Evolutionary conservation across 1,139 yeast genomes (phyloP), one percentile per base, ranked within the genome.

Genomic region (Saccharomyces uvarum): DNA sequence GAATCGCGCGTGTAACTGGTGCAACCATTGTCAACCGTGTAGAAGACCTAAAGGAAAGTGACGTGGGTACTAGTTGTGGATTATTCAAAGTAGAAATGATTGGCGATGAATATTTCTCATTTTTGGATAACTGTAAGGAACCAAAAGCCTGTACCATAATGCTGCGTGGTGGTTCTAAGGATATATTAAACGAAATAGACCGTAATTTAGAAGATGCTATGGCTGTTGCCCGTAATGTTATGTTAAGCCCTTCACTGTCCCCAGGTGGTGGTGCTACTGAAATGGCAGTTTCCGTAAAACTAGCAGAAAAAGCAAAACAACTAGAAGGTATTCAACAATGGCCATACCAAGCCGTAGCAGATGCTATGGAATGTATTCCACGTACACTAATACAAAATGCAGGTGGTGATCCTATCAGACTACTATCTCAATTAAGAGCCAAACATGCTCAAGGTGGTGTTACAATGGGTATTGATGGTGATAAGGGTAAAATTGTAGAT

Each of bases 211-310:
- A 93, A 70, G 99, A 95, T 73, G 99, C 99, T 51, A 88, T 95
- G 96, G 93, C 97, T 4, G 99, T 93, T 53, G 85, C 99, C 26
- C 83, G 97, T 72, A 95, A 95, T 69, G 97, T 95, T 50, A 82
- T 88, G 79, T 85, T 93, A 65, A 96, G 93, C 71, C 99, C 99
- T 52, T 83, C 95, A 46, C 79, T 93, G 68, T 80, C 97, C 2
- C 99, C 99, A 52, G 99, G 99, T 63, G 99, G 99, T 56, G 99
- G 99, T 67, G 99, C 99, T 52, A 93, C 98, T 24, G 99, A 93
- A 74, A 93, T 95, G 98, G 99, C 99, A 1, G 91, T 95, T 51
- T 80, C 95, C 61, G 98, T 93, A 31, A 83, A 80, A 62, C 79
- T 93, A 58, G 81, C 96, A 11, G 97, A 93, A 70, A 86, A 83